A percentile compares a stretch with the other conserved stretches of the same genome.
Evolutionary conservation across 108 stramenopile genomes (phyloP).

Genomic region (Nannochloropsis salina): DNA sequence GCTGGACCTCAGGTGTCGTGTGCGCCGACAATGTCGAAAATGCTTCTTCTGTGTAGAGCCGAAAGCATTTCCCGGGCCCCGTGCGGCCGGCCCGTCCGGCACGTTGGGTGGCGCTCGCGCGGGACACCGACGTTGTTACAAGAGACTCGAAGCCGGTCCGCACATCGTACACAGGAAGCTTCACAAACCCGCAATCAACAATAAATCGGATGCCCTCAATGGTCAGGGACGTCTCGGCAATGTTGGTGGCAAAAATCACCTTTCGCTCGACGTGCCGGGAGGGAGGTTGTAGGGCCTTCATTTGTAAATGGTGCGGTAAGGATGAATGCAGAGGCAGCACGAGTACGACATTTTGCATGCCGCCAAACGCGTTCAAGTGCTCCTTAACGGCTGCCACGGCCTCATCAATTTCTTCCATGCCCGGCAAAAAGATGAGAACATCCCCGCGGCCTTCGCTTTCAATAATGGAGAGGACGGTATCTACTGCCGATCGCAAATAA

Average conservation of each 20-base stretch:
- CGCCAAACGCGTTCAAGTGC: constrained; percentile 22
- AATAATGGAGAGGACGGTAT: constrained; percentile 70
- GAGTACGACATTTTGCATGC: constrained; percentile 29
- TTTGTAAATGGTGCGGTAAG: constrained; percentile 62
- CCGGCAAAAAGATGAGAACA: constrained; percentile 83
- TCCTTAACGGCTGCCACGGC: constrained; percentile 50
- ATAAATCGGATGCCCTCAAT: constrained; percentile 59
- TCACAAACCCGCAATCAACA: constrained; percentile 24
- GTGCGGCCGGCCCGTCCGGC: constrained; percentile 85
- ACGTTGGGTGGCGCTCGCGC: constrained; percentile 80
- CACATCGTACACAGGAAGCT: neutral
- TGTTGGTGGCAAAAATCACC: constrained; percentile 75
- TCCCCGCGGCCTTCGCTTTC: constrained; percentile 59
- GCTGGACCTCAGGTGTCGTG: constrained; percentile 65
- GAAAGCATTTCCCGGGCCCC: constrained; percentile 82
- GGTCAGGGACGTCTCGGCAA: constrained; percentile 90
- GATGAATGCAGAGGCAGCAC: constrained; percentile 66
- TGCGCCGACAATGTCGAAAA: constrained; percentile 31
- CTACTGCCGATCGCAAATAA: constrained; percentile 60
- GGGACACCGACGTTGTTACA: constrained; percentile 59
- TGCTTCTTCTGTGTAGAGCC: constrained; percentile 76
- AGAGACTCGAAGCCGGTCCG: constrained; percentile 63
- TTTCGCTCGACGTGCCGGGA: constrained; percentile 45
- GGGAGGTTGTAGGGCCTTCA: constrained; percentile 56
- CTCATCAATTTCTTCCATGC: constrained; percentile 82